Percentiles rank a stretch among this genome's conserved stretches.
Evolutionary conservation across 805 yeast genomes (phyloP).

Genomic region (Myxozyma udenii): DNA sequence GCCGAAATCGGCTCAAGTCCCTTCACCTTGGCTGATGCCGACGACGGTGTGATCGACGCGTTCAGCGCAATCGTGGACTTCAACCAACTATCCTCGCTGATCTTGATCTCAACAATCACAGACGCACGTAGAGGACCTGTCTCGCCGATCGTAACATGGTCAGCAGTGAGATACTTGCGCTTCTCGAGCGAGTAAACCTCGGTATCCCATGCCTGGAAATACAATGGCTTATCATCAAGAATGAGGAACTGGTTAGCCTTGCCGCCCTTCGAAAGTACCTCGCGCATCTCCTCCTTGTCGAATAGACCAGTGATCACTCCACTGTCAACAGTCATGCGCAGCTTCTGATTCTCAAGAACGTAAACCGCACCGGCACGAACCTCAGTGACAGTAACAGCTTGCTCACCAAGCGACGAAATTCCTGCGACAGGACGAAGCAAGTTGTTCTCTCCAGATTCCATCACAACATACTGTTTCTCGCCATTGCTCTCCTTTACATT

Average conservation of each 20-base stretch:
- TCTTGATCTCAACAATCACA: constrained; percentile 57
- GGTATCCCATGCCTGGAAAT: constrained; percentile 97
- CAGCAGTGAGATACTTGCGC: constrained; percentile 49
- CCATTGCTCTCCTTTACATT: not conserved
- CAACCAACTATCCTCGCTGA: constrained; percentile 57
- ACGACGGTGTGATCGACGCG: constrained; percentile 42
- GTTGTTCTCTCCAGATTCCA: constrained; percentile 24
- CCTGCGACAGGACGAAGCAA: constrained; percentile 20
- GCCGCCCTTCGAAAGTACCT: constrained; percentile 62
- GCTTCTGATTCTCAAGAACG: constrained; percentile 57
- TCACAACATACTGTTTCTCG: constrained; percentile 21
- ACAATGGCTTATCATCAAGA: constrained; percentile 86
- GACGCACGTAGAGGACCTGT: constrained; percentile 61
- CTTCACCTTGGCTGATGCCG: constrained; percentile 18
- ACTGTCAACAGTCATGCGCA: constrained; percentile 59
- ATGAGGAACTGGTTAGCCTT: constrained; percentile 79
- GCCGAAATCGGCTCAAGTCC: constrained; percentile 37
- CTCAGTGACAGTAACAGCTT: constrained; percentile 45
- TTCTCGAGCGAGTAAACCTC: constrained; percentile 83
- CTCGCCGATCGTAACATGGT: constrained; percentile 43
- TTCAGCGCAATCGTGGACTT: constrained; percentile 67
- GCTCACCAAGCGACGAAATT: constrained; percentile 9
- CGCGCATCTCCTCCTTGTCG: constrained; percentile 59
- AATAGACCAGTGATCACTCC: constrained; percentile 61
- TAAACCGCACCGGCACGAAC: constrained; percentile 42